Base-by-base conservation (phyloP, 345 rosid species). In the Hirschfeldia incana region DNA sequence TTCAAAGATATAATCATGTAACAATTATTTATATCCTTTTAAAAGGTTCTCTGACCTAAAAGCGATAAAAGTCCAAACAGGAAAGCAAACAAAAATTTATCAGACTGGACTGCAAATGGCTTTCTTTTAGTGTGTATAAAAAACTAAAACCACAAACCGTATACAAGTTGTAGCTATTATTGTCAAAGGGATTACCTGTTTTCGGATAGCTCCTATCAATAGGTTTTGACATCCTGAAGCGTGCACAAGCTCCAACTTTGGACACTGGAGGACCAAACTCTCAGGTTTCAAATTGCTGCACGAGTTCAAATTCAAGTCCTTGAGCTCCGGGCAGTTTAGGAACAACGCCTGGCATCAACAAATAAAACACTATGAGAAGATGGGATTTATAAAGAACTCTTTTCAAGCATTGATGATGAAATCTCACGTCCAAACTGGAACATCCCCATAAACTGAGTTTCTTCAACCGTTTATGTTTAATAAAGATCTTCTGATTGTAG, bases 391-490 rank as follows among this genome's bases (percentile, higher is more conserved):
- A 26, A 4, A 57, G 4, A 28, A 63, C 46, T 63, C 33, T n/a
- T 34, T 76, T 21, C 6, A 17, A 30, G 58, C 16, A 51, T 15
- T 44, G 33, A 34, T 10, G 70, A 57, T 58, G 32, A 74, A 74
- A 81, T 66, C 95, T 92, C 79, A 96, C 99, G 78, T 96, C 97
- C 83, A 96, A 87, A 68, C 97, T 92, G 46, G 93, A 90, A 86
- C 99, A 92, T 42, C 99, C 99, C 98, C 99, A 96, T 72, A 96
- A 86, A 82, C 99, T 96, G 81, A 96, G 94, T 76, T 92, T 96
- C 79, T 85, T 92, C 72, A 96, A 84, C 30, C 87, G 87, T 76
- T 73, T 60, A 73, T 93, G 99, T 79, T 96, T 96, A 67, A 96
- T 85, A 71, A 93, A 90, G 83, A 96, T 86, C 84, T 96, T 96